Conservation (phyloP, 106 monocot species). For the Dioscorea zingiberensis region DNA sequence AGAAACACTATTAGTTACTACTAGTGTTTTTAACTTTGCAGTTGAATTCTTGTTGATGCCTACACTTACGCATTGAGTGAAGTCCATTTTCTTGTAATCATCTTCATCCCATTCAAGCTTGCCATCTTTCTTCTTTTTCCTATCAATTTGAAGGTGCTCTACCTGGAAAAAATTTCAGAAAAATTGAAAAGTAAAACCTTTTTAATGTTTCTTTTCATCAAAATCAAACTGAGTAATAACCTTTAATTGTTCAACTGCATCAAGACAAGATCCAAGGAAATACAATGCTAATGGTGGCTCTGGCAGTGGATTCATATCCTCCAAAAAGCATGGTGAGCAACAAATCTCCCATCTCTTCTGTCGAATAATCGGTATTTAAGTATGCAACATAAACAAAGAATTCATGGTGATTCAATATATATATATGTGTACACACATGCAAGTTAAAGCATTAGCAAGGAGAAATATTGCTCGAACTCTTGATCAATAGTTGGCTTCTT, state of each 20-base stretch:
- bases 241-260: not conserved
- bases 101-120: not conserved
- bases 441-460: conserved; percentile 60
- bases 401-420: no score
- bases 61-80: not conserved
- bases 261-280: not conserved
- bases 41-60: no score
- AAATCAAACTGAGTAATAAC: not conserved
- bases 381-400: no score
- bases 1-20: not conserved
- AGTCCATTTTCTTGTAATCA: not conserved
- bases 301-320: not conserved
- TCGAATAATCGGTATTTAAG: not conserved
- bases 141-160: conserved; percentile 1
- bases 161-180: not conserved
- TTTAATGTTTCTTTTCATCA: not conserved
- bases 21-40: no score
- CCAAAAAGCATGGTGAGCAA: not conserved
- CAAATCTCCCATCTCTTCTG: not conserved
- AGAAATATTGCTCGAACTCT: conserved; percentile 91
- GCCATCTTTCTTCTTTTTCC: not conserved
- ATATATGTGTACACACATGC: no score
- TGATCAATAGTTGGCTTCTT: conserved; percentile 74
- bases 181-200: not conserved
- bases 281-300: not conserved